phyloP scores from a whole-genome alignment of 192 early-diverging fungal genomes.

The Lobosporangium transversale region DNA sequence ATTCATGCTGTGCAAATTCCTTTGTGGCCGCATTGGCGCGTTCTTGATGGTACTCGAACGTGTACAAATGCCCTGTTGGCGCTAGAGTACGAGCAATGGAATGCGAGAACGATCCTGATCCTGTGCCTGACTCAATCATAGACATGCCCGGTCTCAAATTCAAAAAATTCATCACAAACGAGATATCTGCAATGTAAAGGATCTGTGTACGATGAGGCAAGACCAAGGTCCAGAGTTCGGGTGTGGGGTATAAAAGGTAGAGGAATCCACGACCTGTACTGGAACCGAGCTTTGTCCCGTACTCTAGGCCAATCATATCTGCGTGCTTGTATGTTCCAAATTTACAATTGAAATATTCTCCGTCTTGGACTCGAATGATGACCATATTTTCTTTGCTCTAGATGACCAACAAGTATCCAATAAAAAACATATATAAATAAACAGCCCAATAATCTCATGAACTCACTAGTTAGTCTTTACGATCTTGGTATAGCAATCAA shows the following conservation, averaged over 20 bases:
- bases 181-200: slow-evolving; percentile 94
- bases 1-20: slow-evolving; percentile 85
- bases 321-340: slow-evolving; percentile 84
- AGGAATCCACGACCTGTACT: slow-evolving; percentile 77
- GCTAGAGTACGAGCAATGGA: slow-evolving; percentile 89
- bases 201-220: slow-evolving; percentile 98
- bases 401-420: too few relatives aligned
- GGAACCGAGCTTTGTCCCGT: slow-evolving; percentile 80
- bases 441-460: too few relatives aligned
- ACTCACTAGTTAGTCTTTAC: too few relatives aligned
- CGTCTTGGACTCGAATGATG: slow-evolving; percentile 68
- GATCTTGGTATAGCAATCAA: too few relatives aligned
- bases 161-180: slow-evolving; percentile 83
- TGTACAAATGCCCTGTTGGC: slow-evolving; percentile 88
- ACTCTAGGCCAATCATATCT: slow-evolving; percentile 88
- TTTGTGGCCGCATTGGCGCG: slow-evolving; percentile 71
- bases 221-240: slow-evolving; percentile 93
- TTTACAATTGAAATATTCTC: slow-evolving; percentile 75
- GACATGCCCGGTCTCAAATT: slow-evolving; percentile 86
- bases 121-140: slow-evolving; percentile 93
- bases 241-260: slow-evolving; percentile 90
- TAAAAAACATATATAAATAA: too few relatives aligned
- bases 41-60: slow-evolving; percentile 93
- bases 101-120: slow-evolving; percentile 98
- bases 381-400: slow-evolving; percentile 80